These are phyloP conservation scores for Alternaria infectoria DNA, from an alignment of 2,329 filamentous ascomycete species.

Conservation along the genomic window DNA sequence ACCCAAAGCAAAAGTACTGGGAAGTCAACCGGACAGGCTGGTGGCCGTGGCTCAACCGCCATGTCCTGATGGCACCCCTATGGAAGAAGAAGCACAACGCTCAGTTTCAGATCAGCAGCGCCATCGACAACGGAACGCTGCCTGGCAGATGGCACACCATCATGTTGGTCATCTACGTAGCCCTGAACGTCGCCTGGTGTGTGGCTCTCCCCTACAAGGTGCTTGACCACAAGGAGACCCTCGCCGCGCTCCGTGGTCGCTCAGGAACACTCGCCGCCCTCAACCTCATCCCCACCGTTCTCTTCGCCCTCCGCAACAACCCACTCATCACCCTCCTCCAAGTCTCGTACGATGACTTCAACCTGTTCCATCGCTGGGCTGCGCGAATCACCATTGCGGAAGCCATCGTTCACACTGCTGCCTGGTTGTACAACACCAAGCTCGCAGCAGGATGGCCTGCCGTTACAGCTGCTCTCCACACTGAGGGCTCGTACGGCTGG, in stretches of 20 bases:
- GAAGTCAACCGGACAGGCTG: conserved; percentile 51
- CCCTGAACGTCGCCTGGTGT: conserved; percentile 79
- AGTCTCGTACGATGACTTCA: conserved; percentile 96
- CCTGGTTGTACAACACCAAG: conserved; percentile 73
- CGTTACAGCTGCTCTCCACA: conserved; percentile 60
- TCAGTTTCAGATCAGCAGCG: conserved; percentile 71
- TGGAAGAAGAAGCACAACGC: conserved; percentile 77
- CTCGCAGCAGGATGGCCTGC: conserved; percentile 67
- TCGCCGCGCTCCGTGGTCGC: conserved; percentile 84
- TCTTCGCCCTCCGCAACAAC: conserved; percentile 92
- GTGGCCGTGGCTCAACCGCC: conserved; percentile 67
- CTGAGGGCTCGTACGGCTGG: conserved; percentile 68
- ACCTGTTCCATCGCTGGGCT: conserved; percentile 84
- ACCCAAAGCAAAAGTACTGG: conserved; percentile 54
- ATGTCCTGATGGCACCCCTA: conserved; percentile 73
- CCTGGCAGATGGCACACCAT: conserved; percentile 79
- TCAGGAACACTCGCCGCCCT: conserved; percentile 82
- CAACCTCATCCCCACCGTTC: conserved; percentile 90
- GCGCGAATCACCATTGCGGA: conserved; percentile 76
- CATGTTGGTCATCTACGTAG: conserved; percentile 71
- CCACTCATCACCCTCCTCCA: conserved; percentile 80
- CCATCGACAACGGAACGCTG: conserved; percentile 75
- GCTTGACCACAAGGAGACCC: conserved; percentile 60
- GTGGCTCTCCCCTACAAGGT: conserved; percentile 67
- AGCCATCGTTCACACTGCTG: conserved; percentile 71